Base-by-base conservation (phyloP, 129 eudicot genomes). In the Mikania micrantha region DNA sequence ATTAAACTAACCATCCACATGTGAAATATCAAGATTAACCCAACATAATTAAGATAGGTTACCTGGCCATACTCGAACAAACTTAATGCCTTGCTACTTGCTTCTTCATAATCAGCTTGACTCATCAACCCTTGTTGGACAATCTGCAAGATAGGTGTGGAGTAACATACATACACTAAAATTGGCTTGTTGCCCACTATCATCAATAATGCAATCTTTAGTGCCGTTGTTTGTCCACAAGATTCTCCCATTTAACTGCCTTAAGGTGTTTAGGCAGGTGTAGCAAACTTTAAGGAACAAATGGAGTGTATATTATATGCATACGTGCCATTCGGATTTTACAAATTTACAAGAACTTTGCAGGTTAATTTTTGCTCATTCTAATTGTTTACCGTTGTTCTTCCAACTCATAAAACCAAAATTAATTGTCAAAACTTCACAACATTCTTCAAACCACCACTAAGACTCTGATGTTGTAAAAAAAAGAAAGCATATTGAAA, bases 61-160 rank as follows among this genome's bases (percentile, higher is more conserved):
- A 93, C 98, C 98, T 93, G 98, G 22, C 99, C 99, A 64, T 80
- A 93, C 64, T 93, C 90, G 21, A 93, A 93, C 53, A 89, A 82
- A 72, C 85, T 81, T 52, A 93, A 75, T 16, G 99, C 99, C 76
- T 85, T 90, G 31, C 49, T 77, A 77, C 96, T 89, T 39, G 83
- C 95, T 79, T 88, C 95, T 82, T 84, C 93, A 68, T 82, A 89
- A 71, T 93, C 96, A 59, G 81, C 91, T 83, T 84, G 83, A 77
- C 90, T 85, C 99, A 89, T 89, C 77, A 93, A 77, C 64, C 95
- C 95, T 57, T 84, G 82, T 56, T 83, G 69, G 54, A 93, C 74
- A 69, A 93, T 89, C 99, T 93, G 83, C 66, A 78, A 82, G 28
- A 63, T 45, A 59, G 24, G 52, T 24, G 54, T 41, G 2, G 27